phyloP scores from a whole-genome alignment of 805 yeast genomes.

The Barnettozyma botsteinii region DNA sequence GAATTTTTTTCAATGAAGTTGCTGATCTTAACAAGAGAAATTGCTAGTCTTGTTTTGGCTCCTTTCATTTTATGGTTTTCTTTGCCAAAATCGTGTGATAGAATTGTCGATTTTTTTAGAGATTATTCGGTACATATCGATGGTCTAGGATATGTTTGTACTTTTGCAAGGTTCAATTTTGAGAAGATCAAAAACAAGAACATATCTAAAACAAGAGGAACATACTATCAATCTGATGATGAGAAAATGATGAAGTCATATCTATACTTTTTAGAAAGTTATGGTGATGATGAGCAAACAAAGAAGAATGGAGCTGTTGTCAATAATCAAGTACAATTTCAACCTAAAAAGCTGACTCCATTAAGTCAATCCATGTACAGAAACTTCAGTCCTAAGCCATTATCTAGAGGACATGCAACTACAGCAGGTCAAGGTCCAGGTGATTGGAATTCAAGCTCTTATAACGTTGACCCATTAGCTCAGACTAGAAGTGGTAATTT shows the following conservation, averaged over 20 bases:
- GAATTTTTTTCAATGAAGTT: slow-evolving; percentile 69
- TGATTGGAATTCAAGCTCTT: slow-evolving; percentile 9
- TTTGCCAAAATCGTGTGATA: slow-evolving; percentile 64
- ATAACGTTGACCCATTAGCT: slow-evolving; percentile 2
- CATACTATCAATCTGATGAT: slow-evolving; percentile 41
- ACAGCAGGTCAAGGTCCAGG: slow-evolving; percentile 12
- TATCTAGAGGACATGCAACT: slow-evolving; percentile 6
- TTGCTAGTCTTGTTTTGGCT: slow-evolving; percentile 73
- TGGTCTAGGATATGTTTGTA: slow-evolving; percentile 91
- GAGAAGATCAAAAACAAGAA: slow-evolving; percentile 49
- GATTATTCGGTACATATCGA: slow-evolving; percentile 88
- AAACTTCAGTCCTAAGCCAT: slow-evolving; percentile 6
- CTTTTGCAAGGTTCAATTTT: slow-evolving; percentile 87
- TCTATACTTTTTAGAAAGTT: slow-evolving; percentile 80
- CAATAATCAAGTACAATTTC: neutral
- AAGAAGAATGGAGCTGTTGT: slow-evolving; percentile 20
- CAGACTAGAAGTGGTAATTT: slow-evolving; percentile 1
- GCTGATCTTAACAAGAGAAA: slow-evolving; percentile 64
- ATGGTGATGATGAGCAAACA: slow-evolving; percentile 43
- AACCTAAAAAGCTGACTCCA: slow-evolving; percentile 8
- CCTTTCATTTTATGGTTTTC: slow-evolving; percentile 90
- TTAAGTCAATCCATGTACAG: slow-evolving; percentile 8
- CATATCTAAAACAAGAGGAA: slow-evolving; percentile 25
- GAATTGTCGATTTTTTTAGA: slow-evolving; percentile 83
- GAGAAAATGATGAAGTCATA: slow-evolving; percentile 93